Base-by-base conservation (phyloP, 176 grass and related monocot genomes). In the Phoenix roebelenii region DNA sequence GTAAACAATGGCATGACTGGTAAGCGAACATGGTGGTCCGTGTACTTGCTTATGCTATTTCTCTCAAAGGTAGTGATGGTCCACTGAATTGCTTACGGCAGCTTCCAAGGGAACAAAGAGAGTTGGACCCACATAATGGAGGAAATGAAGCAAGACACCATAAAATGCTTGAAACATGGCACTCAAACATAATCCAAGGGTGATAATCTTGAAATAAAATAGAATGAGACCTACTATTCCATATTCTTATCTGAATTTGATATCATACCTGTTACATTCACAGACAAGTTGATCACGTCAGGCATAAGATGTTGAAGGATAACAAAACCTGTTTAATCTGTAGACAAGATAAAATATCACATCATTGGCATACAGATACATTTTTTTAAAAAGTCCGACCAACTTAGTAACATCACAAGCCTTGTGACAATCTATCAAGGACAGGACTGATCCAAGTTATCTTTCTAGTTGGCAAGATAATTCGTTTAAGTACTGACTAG, bases 251-350 rank as follows among this genome's bases (percentile, higher is more conserved):
- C 35, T 12, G 10, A 44, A 12, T 44, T 44, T 12, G 22, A 58
- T n/a, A 49, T 25, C 67, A 70, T 54, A 16, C 14, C 54, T 55
- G 51, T 30, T 26, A 5, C 7, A 48, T 58, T 15, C 10, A 22
- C 29, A 19, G 35, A 58, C 53, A 50, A 24, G 16, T 70, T 44
- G 32, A 59, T 58, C 30, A 25, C 55, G 9, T 58, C 67, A 70
- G 18, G 51, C 50, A 70, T 51, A 54, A 58, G 54, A 58, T 59
- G 55, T 70, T 70, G 22, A 69, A 69, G 66, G 26, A 28, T 28
- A 69, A 49, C 12, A 29, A 57, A 49, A 35, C 28, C n/a, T 56
- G 20, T 23, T 58, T 25, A 58, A 23, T 49, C 35, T 67, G 19
- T 19, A 67, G 18, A 18, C 3, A 54, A 26, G 23, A 20, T 32